Base-by-base conservation (phyloP, 768 basidiomycete genomes). In the Termitomyces sp. region DNA sequence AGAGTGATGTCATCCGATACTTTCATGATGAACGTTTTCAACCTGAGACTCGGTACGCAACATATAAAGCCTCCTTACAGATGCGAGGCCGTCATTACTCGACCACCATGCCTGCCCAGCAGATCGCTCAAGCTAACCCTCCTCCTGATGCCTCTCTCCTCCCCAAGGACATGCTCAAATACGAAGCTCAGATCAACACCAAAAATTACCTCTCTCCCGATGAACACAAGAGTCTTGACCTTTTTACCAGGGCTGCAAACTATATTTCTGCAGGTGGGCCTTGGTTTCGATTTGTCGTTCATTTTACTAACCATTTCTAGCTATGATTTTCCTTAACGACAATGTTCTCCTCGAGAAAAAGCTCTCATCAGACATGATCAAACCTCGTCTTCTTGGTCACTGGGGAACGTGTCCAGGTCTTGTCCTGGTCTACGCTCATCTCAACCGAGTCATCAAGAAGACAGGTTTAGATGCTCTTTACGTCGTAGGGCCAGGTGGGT, bases 361-460 rank as follows among this genome's bases (percentile, higher is more conserved):
- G 29, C 72, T 90, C 41, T 78, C 74, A 19, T 73, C 79, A 29
- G 84, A 88, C 43, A 80, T 93, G 68, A 86, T 96, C 74, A 95
- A 95, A 73, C 77, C 79, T 41, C 83, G 90, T 64, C 80, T 93
- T 25, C 79, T 93, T 8, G 91, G 92, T 1, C 90, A 92, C 65
- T 91, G 89, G 88, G 90, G 89, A 29, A 90, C 89, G 29, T 90
- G 90, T 63, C 90, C 89, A 0, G 92, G 91, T 21, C 80, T 94
- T 9, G 72, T 79, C 59, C 79, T 93, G 60, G 80, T 80, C 7
- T 85, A 85, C 62, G 89, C 90, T 0, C 90, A 93, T 63, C 72
- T 89, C 43, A 90, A 83, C 66, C 72, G 82, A 54, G 71, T 89
- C 56, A 81, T 89, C 59, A 76, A 77, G 53, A 85, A 83, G 62